phyloP scores from a whole-genome alignment of 495 filamentous ascomycete species.

The Apiosordaria backusii region DNA sequence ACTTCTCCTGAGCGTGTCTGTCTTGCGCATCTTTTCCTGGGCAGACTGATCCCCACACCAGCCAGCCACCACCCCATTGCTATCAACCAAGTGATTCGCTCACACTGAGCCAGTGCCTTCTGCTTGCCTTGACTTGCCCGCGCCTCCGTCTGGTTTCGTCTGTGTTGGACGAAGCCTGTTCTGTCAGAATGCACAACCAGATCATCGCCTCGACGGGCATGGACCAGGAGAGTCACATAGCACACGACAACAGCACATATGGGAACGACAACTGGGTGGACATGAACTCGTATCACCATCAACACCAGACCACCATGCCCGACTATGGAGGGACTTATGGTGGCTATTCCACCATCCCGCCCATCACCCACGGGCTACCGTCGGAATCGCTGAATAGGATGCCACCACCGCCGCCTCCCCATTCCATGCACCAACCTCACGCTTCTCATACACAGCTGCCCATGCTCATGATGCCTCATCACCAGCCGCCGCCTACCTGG shows the following conservation, averaged over 20 bases:
- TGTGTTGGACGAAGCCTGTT: conserved; percentile 29
- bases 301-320: conserved; percentile 42
- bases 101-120: conserved; percentile 18
- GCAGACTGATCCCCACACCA: conserved; percentile 26
- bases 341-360: conserved; percentile 41
- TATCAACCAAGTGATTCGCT: conserved; percentile 13
- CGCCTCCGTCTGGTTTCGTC: conserved; percentile 30
- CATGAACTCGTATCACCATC: conserved; percentile 43
- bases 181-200: conserved; percentile 48
- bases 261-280: conserved; percentile 44
- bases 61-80: conserved; percentile 15
- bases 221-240: conserved; percentile 47
- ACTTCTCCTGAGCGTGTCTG: conserved; percentile 22
- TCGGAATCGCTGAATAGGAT: conserved; percentile 45
- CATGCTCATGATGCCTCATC: conserved; percentile 59
- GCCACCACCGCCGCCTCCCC: conserved; percentile 42
- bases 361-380: conserved; percentile 43
- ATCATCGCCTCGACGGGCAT: conserved; percentile 46
- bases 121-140: conserved; percentile 24
- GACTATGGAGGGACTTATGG: conserved; percentile 36
- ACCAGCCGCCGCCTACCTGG: conserved; percentile 58
- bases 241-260: conserved; percentile 41
- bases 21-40: conserved; percentile 25
- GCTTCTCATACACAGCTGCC: conserved; percentile 45
- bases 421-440: conserved; percentile 35